Percentiles rank a stretch among this genome's conserved stretches.
These are phyloP conservation scores for Phytophthora kernoviae DNA, from an alignment of 352 stramenopile genomes.

Conservation along the genomic window DNA sequence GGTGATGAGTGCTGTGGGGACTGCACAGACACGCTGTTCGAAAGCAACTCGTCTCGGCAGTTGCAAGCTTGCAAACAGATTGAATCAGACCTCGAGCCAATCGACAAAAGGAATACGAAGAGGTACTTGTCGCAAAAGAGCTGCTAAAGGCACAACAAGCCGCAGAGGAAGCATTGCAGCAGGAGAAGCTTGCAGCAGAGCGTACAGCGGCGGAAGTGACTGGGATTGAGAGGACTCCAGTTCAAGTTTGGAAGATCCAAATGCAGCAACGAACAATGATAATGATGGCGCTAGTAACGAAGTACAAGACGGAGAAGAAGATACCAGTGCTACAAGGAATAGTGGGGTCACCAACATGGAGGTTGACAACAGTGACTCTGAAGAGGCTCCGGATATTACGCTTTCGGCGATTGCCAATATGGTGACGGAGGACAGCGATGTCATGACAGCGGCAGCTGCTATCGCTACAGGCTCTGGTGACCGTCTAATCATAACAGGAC, in stretches of 20 bases:
- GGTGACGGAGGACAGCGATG: conserved; percentile 81
- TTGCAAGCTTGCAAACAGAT: conserved; percentile 65
- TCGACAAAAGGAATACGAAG: conserved; percentile 78
- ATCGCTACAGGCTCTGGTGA: conserved; percentile 47
- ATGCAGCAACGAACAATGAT: conserved; percentile 18
- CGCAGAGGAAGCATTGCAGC: conserved; percentile 49
- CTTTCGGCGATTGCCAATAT: conserved; percentile 88
- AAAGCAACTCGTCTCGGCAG: conserved; percentile 39
- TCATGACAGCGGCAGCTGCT: conserved; percentile 55
- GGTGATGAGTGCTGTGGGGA: conserved; percentile 61
- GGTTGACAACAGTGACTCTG: conserved; percentile 80
- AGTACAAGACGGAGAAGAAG: conserved; percentile 33
- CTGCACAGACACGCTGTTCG: conserved; percentile 55
- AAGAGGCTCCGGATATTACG: conserved; percentile 78
- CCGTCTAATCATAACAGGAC: conserved; percentile 49
- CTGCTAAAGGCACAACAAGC: conserved; percentile 49
- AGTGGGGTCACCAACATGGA: conserved; percentile 71
- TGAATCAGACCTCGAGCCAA: conserved; percentile 65
- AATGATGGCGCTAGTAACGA: conserved; percentile 10
- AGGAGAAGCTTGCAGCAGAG: conserved; percentile 52
- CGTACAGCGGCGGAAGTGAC: conserved; percentile 33
- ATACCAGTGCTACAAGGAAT: conserved; percentile 24
- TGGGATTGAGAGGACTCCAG: conserved; percentile 24
- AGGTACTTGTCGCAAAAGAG: conserved; percentile 48
- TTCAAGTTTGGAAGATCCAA: conserved; percentile 26